Conservation (phyloP, 306 rosid genomes). For the Cyamopsis tetragonoloba region DNA sequence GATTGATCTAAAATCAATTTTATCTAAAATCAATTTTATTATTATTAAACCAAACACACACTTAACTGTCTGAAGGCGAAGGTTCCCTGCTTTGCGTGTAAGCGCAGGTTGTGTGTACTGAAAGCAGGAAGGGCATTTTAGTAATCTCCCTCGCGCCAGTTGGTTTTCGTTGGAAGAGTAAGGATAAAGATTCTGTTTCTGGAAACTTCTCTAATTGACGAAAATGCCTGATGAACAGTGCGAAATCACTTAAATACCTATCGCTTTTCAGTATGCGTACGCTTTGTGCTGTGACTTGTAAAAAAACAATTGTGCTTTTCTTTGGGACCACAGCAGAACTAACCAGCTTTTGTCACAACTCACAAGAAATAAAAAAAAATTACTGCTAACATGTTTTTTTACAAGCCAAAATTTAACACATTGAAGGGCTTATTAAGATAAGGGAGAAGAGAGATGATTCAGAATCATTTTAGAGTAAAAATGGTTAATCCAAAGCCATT, state of each 20-base stretch:
- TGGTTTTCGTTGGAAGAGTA: background rate
- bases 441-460: too few species aligned
- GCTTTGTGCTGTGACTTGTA: conserved; percentile 13
- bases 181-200: conserved; percentile 36
- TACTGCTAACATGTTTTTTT: too few species aligned
- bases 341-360: conserved; percentile 13
- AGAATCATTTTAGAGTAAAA: background rate
- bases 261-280: conserved; percentile 20
- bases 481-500: background rate
- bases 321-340: conserved; percentile 40
- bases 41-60: too few species aligned
- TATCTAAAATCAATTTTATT: too few species aligned
- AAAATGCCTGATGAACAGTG: conserved; percentile 30
- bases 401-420: too few species aligned
- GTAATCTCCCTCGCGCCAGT: background rate
- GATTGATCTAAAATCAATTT: too few species aligned
- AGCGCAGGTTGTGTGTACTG: conserved; percentile 20
- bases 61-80: conserved; percentile 17
- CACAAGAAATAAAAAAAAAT: background rate
- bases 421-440: too few species aligned
- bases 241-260: conserved; percentile 32
- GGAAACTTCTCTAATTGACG: conserved; percentile 38
- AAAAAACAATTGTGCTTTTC: conserved; percentile 16
- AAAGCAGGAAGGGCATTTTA: conserved; percentile 17
- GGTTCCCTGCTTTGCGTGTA: conserved; percentile 50